Evolutionary conservation across 225 moss, liverwort and hornwort genomes (phyloP).

Genomic region (Physcomitrellopsis africana): DNA sequence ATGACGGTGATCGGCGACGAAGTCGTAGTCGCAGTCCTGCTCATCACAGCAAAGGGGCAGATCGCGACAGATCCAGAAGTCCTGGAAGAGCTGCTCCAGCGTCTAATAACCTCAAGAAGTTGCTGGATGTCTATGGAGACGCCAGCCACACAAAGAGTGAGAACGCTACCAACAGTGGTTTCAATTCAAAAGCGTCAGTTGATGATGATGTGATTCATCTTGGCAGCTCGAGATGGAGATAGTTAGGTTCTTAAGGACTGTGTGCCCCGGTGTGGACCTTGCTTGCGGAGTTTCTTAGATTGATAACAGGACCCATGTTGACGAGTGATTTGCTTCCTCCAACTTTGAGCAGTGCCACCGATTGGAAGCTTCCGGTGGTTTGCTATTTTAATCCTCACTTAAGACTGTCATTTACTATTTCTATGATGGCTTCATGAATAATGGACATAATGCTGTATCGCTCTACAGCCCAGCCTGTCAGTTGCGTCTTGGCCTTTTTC

Average conservation of each 20-base stretch:
- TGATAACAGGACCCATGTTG: conserved; percentile 35
- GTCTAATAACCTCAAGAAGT: conserved; percentile 63
- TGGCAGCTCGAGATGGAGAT: conserved; percentile 69
- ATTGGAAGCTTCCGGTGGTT: conserved; percentile 45
- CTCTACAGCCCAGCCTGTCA: conserved; percentile 52
- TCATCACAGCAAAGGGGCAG: conserved; percentile 34
- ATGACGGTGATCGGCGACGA: conserved; percentile 46
- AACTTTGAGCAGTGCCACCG: conserved; percentile 40
- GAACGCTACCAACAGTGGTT: conserved; percentile 67
- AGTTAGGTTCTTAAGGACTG: conserved; percentile 38
- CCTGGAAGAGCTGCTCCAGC: conserved; percentile 49
- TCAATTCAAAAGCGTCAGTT: conserved; percentile 57
- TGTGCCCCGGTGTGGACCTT: conserved; percentile 32
- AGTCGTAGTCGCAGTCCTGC: conserved; percentile 63
- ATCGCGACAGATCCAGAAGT: conserved; percentile 58
- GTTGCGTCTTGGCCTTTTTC: conserved; percentile 49
- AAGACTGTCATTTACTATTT: conserved; percentile 38
- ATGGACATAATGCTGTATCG: conserved; percentile 53
- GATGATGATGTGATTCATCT: conserved; percentile 73
- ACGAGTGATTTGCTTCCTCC: conserved; percentile 37
- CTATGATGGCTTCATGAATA: conserved; percentile 41
- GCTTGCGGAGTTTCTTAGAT: conserved; percentile 36
- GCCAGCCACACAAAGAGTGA: conserved; percentile 73
- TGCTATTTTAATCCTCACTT: conserved; percentile 44
- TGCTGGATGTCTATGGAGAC: conserved; percentile 76